Evolutionary conservation across 1,284 basidiomycete species (phyloP).

Genomic region (Kwoniella shivajii): DNA sequence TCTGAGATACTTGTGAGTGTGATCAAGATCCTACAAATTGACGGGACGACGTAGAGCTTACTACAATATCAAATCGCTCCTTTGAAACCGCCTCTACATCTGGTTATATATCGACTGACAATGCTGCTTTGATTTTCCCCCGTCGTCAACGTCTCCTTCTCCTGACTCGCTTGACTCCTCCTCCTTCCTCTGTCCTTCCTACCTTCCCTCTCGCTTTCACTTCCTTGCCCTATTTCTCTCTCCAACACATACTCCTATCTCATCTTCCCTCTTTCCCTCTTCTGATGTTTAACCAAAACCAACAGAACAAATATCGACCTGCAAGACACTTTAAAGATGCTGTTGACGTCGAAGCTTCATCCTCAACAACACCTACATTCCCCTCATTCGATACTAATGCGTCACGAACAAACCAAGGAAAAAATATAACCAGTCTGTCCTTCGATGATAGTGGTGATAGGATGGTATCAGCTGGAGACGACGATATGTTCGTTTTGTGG

Average conservation of each 20-base stretch:
- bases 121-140: no score
- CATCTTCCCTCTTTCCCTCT: not conserved
- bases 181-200: no score
- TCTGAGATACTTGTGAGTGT: conserved; percentile 5
- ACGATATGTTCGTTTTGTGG: conserved; percentile 89
- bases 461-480: conserved; percentile 85
- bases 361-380: not conserved
- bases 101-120: no score
- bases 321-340: conserved; percentile 25
- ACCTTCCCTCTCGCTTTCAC: not conserved
- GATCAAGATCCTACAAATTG: no score
- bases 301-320: conserved; percentile 11
- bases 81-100: no score
- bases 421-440: conserved; percentile 74
- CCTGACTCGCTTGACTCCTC: no score
- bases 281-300: not conserved
- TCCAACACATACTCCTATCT: not conserved
- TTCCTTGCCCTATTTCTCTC: not conserved
- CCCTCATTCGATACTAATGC: not conserved
- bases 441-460: conserved; percentile 90
- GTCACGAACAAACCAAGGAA: conserved; percentile 9
- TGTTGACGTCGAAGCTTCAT: conserved; percentile 6
- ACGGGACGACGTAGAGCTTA: not conserved
- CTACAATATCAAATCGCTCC: no score
- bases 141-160: no score